Percentiles rank a stretch among this genome's conserved stretches.
These are phyloP conservation scores for Teratosphaeria gauchensis DNA, from an alignment of 2,329 filamentous ascomycete genomes.

Conservation along the genomic window DNA sequence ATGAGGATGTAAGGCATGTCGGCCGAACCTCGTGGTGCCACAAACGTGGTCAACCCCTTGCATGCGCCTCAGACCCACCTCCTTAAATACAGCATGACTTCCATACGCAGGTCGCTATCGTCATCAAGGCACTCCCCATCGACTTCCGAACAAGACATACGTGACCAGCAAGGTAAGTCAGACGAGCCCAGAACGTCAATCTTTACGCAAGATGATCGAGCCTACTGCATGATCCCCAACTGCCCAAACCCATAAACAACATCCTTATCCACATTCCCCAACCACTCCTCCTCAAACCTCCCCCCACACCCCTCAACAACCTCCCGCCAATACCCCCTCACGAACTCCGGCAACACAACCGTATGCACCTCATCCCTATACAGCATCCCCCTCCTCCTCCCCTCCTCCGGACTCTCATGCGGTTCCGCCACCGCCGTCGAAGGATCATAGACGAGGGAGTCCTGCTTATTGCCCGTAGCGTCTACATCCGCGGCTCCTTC, in stretches of 20 bases:
- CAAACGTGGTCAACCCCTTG: neutral
- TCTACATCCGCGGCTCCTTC: constrained; percentile 30
- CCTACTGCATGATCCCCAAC: constrained; percentile 24
- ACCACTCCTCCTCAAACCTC: constrained; percentile 58
- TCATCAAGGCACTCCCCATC: neutral
- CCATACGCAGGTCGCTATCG: too few relatives aligned
- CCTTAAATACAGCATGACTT: too few relatives aligned
- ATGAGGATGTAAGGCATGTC: neutral
- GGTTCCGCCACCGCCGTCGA: constrained; percentile 4
- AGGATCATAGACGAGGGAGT: constrained; percentile 32
- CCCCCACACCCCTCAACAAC: constrained; percentile 54
- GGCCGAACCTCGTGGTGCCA: neutral
- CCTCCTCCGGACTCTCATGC: constrained; percentile 36
- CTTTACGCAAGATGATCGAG: too few relatives aligned
- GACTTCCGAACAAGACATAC: too few relatives aligned
- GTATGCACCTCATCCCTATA: constrained; percentile 58
- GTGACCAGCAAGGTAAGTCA: too few relatives aligned
- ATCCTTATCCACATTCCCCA: constrained; percentile 65
- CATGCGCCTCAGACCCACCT: neutral
- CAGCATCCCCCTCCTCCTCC: constrained; percentile 40
- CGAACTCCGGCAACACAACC: constrained; percentile 54
- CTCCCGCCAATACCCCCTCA: constrained; percentile 51
- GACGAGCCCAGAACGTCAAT: too few relatives aligned
- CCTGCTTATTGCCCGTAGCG: constrained; percentile 9
- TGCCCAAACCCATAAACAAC: constrained; percentile 54